These are phyloP conservation scores for Trypanosoma rangeli DNA, from an alignment of 208 protist genomes.

Conservation along the genomic window DNA sequence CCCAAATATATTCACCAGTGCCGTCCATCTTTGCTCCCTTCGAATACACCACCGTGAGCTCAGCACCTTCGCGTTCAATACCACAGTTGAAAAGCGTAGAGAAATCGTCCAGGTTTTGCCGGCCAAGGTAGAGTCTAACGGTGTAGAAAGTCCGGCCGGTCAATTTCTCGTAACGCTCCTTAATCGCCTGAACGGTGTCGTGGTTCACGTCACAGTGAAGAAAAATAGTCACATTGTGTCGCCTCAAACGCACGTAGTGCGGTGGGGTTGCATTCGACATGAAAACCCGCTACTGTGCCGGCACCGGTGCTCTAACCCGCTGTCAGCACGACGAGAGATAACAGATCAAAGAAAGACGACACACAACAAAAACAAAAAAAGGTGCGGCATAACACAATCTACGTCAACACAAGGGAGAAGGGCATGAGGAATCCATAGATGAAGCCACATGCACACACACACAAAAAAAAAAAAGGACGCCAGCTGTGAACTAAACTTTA, in stretches of 20 bases:
- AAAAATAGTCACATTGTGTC: conserved; percentile 83
- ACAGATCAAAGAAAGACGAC: background rate
- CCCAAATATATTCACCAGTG: conserved; percentile 59
- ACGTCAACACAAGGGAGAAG: background rate
- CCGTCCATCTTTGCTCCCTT: conserved; percentile 64
- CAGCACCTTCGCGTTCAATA: conserved; percentile 75
- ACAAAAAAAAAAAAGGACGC: conserved; percentile 13
- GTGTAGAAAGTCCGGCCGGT: conserved; percentile 79
- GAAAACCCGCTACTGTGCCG: background rate
- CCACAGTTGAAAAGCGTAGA: conserved; percentile 81
- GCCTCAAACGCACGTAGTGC: conserved; percentile 81
- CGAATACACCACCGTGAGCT: conserved; percentile 75
- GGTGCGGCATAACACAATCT: background rate
- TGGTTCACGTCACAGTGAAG: conserved; percentile 89
- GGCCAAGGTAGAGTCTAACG: conserved; percentile 72
- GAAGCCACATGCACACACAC: background rate
- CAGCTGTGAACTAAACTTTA: conserved; percentile 5
- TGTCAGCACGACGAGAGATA: background rate
- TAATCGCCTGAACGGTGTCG: conserved; percentile 89
- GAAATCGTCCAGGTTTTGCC: conserved; percentile 74
- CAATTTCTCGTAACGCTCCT: conserved; percentile 87
- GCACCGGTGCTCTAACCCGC: background rate
- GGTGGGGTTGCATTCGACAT: conserved; percentile 38
- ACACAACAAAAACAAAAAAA: background rate
- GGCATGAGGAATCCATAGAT: too few relatives aligned